Evolutionary conservation across 768 basidiomycete genomes (phyloP).

Genomic region (Trametes gibbosa): DNA sequence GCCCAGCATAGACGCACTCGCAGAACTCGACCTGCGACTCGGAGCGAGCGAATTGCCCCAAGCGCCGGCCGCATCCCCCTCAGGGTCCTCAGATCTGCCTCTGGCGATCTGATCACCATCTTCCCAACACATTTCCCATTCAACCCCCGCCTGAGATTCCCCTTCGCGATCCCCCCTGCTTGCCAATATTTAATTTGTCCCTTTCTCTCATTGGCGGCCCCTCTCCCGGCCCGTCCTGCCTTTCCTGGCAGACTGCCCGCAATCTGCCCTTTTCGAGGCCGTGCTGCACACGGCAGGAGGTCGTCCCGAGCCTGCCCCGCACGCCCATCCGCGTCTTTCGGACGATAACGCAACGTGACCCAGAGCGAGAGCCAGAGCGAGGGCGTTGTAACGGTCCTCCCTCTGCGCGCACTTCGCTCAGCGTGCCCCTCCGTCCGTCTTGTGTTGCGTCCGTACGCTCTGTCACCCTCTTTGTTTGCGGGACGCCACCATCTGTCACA

Average conservation of each 20-base stretch:
- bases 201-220: conserved; percentile 24
- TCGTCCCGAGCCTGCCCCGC: conserved; percentile 8
- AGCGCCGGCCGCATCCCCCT: conserved; percentile 6
- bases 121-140: conserved; percentile 21
- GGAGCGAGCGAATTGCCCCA: too few species aligned
- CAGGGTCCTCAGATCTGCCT: too few species aligned
- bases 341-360: conserved; percentile 14
- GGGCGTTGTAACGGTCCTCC: too few species aligned
- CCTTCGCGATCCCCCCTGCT: conserved; percentile 22
- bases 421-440: too few species aligned
- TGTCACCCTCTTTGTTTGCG: background rate
- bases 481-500: conserved; percentile 14
- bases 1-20: too few species aligned
- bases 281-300: conserved; percentile 3
- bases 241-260: conserved; percentile 15
- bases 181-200: conserved; percentile 22
- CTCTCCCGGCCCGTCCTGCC: conserved; percentile 14
- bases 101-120: too few species aligned
- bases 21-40: background rate
- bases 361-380: too few species aligned
- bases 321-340: conserved; percentile 17
- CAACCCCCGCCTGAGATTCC: conserved; percentile 27
- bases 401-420: too few species aligned
- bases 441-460: too few species aligned
- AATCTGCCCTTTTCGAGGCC: conserved; percentile 23